Conservation (phyloP, 495 filamentous ascomycete genomes). For the Trichoderma reesei region DNA sequence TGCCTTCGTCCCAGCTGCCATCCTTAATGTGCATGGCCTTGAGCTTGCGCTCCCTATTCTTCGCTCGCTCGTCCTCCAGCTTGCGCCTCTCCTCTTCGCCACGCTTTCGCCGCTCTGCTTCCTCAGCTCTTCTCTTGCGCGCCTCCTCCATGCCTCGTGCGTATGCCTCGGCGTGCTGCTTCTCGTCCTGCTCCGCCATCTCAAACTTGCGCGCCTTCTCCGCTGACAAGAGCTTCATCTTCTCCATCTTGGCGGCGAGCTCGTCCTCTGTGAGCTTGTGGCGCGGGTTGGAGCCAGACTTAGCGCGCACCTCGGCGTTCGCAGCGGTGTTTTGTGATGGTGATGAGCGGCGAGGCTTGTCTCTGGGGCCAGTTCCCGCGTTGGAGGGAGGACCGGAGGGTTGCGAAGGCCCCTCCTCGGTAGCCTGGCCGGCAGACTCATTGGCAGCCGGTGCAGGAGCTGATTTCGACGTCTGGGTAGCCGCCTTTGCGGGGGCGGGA, state of each 20-base stretch:
- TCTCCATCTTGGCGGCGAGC: slow-evolving; percentile 40
- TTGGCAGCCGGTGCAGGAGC: not conserved
- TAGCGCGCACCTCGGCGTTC: slow-evolving; percentile 25
- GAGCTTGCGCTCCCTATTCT: slow-evolving; percentile 39
- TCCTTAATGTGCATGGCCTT: slow-evolving; percentile 35
- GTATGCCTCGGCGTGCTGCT: slow-evolving; percentile 39
- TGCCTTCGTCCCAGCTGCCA: slow-evolving; percentile 38
- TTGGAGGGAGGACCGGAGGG: slow-evolving; percentile 9
- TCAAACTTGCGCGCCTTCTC: slow-evolving; percentile 41
- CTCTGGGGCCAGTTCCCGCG: not conserved
- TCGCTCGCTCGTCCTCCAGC: slow-evolving; percentile 40
- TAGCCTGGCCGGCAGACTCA: slow-evolving; percentile 8
- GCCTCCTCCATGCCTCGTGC: slow-evolving; percentile 42
- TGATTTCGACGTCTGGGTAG: not conserved
- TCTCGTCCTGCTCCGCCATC: slow-evolving; percentile 40
- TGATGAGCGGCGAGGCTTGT: slow-evolving; percentile 12
- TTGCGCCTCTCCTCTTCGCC: slow-evolving; percentile 34
- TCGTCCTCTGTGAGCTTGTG: slow-evolving; percentile 45
- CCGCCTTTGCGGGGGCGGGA: slow-evolving; percentile 1
- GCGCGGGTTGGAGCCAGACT: slow-evolving; percentile 38
- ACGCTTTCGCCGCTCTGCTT: slow-evolving; percentile 25
- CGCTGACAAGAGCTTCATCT: slow-evolving; percentile 36
- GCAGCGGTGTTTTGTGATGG: slow-evolving; percentile 22
- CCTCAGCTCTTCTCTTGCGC: slow-evolving; percentile 33
- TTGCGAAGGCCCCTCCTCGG: slow-evolving; percentile 8